Evolutionary conservation across 176 grass and related monocot species (phyloP).

Genomic region (Pharus latifolius): DNA sequence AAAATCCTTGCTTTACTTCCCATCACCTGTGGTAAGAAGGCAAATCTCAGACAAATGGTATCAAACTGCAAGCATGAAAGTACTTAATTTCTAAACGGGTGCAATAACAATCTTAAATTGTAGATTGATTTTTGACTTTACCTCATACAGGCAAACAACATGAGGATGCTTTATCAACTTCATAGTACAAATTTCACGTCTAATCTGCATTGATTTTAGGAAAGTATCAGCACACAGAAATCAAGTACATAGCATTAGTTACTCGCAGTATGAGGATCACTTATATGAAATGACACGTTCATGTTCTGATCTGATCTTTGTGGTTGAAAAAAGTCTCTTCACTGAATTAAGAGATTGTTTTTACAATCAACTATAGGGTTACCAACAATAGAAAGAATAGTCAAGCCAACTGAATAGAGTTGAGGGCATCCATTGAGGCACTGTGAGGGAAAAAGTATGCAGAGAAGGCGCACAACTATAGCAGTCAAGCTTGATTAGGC

Average conservation of each 20-base stretch:
- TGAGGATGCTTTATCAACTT: slow-evolving; percentile 96
- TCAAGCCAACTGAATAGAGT: background rate
- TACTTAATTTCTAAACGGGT: background rate
- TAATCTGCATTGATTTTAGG: slow-evolving; percentile 67
- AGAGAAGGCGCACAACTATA: background rate
- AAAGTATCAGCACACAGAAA: slow-evolving; percentile 10
- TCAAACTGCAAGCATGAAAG: background rate
- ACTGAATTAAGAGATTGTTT: background rate
- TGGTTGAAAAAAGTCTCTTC: background rate
- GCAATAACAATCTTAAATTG: background rate
- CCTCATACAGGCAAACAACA: slow-evolving; percentile 89
- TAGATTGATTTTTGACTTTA: slow-evolving; percentile 4
- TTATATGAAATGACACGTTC: background rate
- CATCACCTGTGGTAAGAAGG: slow-evolving; percentile 65
- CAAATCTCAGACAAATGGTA: slow-evolving; percentile 1
- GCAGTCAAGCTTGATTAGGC: background rate
- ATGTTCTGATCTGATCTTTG: background rate
- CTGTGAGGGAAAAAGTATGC: background rate
- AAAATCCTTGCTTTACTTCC: slow-evolving; percentile 98
- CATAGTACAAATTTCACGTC: slow-evolving; percentile 92
- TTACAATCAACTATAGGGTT: background rate
- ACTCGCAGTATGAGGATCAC: background rate
- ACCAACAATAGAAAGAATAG: background rate
- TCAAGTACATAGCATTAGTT: background rate
- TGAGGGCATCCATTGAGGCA: background rate